Conservation (phyloP, 495 filamentous ascomycete genomes). For the Symbiotaphrina buchneri region DNA sequence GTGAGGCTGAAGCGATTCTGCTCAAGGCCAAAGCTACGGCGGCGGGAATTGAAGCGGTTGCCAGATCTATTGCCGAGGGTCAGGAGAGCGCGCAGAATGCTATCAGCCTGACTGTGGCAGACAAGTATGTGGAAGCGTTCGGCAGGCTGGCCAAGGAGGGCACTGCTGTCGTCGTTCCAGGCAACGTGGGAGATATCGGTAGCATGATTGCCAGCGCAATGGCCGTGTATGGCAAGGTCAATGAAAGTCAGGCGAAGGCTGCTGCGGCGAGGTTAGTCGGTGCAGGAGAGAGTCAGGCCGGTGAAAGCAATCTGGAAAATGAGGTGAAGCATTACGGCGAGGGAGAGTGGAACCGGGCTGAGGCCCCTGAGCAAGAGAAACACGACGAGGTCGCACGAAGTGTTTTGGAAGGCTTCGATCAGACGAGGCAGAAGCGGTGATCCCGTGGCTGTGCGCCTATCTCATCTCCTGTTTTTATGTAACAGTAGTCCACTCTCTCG, state of each 20-base stretch:
- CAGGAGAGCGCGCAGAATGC: constrained; percentile 57
- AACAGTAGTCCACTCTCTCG: too few relatives aligned
- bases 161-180: constrained; percentile 83
- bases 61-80: constrained; percentile 42
- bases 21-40: constrained; percentile 75
- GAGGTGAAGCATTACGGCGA: constrained; percentile 9
- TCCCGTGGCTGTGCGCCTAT: too few relatives aligned
- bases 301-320: constrained; percentile 7
- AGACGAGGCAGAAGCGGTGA: constrained; percentile 20
- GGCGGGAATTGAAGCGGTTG: constrained; percentile 68
- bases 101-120: constrained; percentile 67
- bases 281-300: not conserved
- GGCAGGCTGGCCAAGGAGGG: constrained; percentile 78
- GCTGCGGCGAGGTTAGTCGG: constrained; percentile 25
- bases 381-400: constrained; percentile 22
- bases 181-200: constrained; percentile 91
- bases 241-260: constrained; percentile 51
- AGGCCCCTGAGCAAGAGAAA: constrained; percentile 2
- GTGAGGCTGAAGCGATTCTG: constrained; percentile 85
- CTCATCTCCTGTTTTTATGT: too few relatives aligned
- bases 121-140: constrained; percentile 97
- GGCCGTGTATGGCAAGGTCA: constrained; percentile 89
- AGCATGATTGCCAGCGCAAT: constrained; percentile 95
- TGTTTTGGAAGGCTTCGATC: constrained; percentile 29
- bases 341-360: constrained; percentile 2